Evolutionary conservation across 345 rosid species (phyloP).

Genomic region (Eucalyptus curtisii): DNA sequence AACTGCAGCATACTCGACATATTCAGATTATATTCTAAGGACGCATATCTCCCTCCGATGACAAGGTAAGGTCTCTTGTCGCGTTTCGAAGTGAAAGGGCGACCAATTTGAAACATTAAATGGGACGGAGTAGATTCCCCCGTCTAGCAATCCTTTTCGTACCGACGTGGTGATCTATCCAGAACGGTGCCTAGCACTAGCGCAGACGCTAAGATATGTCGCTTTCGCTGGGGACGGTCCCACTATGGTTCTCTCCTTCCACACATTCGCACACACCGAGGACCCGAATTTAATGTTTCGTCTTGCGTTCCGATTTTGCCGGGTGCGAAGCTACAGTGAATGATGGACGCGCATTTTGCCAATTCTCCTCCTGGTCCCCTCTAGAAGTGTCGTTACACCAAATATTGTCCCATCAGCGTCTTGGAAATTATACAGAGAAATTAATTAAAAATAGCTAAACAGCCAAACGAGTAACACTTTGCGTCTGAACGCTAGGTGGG

Average conservation of each 20-base stretch:
- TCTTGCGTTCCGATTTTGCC: neutral
- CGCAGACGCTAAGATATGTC: neutral
- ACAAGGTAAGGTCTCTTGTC: neutral
- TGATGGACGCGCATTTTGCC: neutral
- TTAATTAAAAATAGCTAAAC: neutral
- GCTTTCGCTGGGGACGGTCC: neutral
- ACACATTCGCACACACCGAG: neutral
- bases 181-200: neutral
- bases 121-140: neutral
- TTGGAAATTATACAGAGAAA: neutral
- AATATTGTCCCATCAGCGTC: neutral
- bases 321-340: neutral
- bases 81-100: neutral
- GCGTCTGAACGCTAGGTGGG: neutral
- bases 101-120: neutral
- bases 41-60: neutral
- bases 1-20: neutral
- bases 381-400: neutral
- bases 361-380: neutral
- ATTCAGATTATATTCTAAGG: neutral
- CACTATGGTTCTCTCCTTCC: neutral
- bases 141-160: neutral
- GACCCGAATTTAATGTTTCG: neutral
- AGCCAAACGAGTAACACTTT: neutral
- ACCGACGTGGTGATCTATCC: neutral